Evolutionary conservation across 129 eudicot species (phyloP).

Genomic region (Mikania micrantha): DNA sequence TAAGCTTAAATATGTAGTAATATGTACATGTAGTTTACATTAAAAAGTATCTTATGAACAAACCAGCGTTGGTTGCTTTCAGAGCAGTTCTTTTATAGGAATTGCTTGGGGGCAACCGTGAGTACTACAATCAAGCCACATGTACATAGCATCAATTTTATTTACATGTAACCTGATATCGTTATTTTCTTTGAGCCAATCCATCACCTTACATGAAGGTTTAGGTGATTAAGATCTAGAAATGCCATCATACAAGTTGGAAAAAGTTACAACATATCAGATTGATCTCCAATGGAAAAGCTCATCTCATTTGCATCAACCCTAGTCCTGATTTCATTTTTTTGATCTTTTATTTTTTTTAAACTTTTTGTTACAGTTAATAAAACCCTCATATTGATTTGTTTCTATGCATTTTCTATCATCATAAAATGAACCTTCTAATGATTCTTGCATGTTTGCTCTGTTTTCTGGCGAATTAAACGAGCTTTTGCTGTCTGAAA

Average conservation of each 20-base stretch:
- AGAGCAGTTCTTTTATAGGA: conserved; percentile 7
- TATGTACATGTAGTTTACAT: conserved; percentile 1
- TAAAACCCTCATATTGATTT: background rate
- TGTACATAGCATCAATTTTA: background rate
- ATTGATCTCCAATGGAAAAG: background rate
- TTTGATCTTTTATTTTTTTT: conserved; percentile 12
- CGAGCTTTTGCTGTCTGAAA: conserved; percentile 21
- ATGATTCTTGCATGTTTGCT: background rate
- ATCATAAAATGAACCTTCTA: background rate
- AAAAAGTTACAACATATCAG: conserved; percentile 18
- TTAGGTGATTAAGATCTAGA: conserved; percentile 26
- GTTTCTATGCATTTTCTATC: conserved; percentile 18
- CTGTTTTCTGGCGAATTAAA: conserved; percentile 10
- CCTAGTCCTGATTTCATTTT: background rate
- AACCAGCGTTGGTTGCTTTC: conserved; percentile 25
- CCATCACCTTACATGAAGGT: conserved; percentile 20
- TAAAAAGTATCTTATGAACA: background rate
- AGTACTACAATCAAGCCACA: conserved; percentile 11
- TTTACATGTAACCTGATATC: background rate
- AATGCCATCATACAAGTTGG: conserved; percentile 13
- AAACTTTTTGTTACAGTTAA: conserved; percentile 17
- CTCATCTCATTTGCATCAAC: conserved; percentile 11
- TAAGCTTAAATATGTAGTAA: background rate
- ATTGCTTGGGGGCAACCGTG: conserved; percentile 22
- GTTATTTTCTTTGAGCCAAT: background rate